phyloP scores from a whole-genome alignment of 768 basidiomycete species.

The Kwoniella pini region DNA sequence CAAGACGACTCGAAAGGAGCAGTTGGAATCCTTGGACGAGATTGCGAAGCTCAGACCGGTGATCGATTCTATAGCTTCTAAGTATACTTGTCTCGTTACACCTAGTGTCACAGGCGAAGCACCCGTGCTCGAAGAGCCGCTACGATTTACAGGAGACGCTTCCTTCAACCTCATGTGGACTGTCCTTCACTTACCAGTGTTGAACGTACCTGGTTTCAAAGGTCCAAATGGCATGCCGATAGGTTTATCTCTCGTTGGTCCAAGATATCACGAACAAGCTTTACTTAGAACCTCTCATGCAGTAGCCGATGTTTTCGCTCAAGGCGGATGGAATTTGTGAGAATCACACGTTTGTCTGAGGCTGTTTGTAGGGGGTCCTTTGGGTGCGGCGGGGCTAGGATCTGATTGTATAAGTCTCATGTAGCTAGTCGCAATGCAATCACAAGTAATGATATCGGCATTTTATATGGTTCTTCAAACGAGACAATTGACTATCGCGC shows the following conservation, averaged over 20 bases:
- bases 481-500: too few relatives aligned
- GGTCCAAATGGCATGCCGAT: constrained; percentile 24
- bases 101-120: constrained; percentile 26
- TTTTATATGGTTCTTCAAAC: too few relatives aligned
- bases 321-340: constrained; percentile 18
- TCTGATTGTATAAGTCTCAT: too few relatives aligned
- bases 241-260: constrained; percentile 19
- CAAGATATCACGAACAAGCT: constrained; percentile 20
- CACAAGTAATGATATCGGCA: too few relatives aligned
- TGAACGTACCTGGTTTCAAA: constrained; percentile 24
- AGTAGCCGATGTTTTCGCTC: constrained; percentile 14
- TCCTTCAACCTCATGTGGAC: constrained; percentile 30
- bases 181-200: constrained; percentile 18
- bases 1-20: constrained; percentile 18
- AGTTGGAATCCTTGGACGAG: constrained; percentile 19
- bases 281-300: constrained; percentile 10
- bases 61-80: constrained; percentile 20
- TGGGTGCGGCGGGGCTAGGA: too few relatives aligned
- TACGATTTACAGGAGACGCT: constrained; percentile 23
- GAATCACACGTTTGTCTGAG: background rate
- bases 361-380: background rate
- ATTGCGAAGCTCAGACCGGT: constrained; percentile 23
- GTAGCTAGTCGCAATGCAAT: too few relatives aligned
- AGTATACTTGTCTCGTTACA: constrained; percentile 20
- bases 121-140: constrained; percentile 20